Conservation (phyloP, 1,284 basidiomycete genomes). For the Puccinia polysora region DNA sequence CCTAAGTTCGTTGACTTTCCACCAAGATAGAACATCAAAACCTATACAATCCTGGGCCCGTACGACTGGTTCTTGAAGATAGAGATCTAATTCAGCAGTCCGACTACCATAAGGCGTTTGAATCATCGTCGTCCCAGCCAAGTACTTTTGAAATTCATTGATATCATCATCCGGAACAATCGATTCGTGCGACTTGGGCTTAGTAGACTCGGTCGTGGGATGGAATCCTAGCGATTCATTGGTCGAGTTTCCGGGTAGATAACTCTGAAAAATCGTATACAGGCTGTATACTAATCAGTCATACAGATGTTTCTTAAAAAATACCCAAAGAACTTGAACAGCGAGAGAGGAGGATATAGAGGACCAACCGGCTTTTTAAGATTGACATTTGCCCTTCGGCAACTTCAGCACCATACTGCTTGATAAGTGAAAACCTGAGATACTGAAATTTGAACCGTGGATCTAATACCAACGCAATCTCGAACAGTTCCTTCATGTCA, state of each 20-base stretch:
- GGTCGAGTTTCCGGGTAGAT: not conserved
- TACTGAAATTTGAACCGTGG: slow-evolving; percentile 6
- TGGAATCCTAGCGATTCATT: not conserved
- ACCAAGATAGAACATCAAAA: slow-evolving; percentile 9
- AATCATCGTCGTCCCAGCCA: slow-evolving; percentile 8
- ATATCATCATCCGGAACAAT: not conserved
- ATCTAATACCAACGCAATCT: not conserved
- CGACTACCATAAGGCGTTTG: slow-evolving; percentile 13
- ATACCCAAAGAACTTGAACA: not conserved
- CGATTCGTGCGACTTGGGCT: too few relatives aligned
- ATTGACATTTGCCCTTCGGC: not conserved
- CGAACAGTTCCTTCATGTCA: not conserved
- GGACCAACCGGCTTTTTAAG: slow-evolving; percentile 2
- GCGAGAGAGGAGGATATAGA: too few relatives aligned
- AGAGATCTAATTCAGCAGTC: slow-evolving; percentile 7
- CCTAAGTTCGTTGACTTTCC: slow-evolving; percentile 6
- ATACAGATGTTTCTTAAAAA: not conserved
- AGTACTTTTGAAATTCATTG: slow-evolving; percentile 3
- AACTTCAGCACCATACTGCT: slow-evolving; percentile 7
- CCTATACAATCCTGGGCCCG: not conserved
- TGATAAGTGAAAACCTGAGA: slow-evolving; percentile 2
- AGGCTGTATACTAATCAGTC: not conserved
- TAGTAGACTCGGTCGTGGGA: too few relatives aligned
- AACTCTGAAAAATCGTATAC: slow-evolving; percentile 18
- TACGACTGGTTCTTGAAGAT: slow-evolving; percentile 4